Conservation (phyloP, 768 basidiomycete species). For the Serpula lacrymans region DNA sequence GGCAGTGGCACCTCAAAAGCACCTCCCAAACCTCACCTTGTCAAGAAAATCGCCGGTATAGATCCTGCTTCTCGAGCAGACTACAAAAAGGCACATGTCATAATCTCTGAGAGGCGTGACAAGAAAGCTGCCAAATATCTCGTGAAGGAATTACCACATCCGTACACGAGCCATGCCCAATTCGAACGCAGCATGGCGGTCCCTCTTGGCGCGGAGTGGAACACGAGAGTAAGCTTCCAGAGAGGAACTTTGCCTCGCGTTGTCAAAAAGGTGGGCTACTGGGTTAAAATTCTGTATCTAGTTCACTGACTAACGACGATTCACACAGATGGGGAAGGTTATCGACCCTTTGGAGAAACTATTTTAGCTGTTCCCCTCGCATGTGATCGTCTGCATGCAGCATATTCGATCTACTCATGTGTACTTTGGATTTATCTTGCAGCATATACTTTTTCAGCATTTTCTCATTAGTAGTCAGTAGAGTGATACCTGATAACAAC, state of each 20-base stretch:
- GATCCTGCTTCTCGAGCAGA: constrained; percentile 80
- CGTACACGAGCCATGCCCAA: constrained; percentile 91
- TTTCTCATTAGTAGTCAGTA: no score
- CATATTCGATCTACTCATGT: no score
- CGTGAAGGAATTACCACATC: constrained; percentile 89
- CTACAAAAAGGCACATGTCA: constrained; percentile 80
- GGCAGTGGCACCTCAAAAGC: constrained; percentile 66
- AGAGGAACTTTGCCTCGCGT: constrained; percentile 80
- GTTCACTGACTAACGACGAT: constrained; percentile 2
- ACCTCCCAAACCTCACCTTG: constrained; percentile 62
- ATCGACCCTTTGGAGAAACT: constrained; percentile 68
- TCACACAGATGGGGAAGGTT: constrained; percentile 60
- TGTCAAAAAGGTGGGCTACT: constrained; percentile 70
- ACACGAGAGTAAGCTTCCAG: constrained; percentile 83
- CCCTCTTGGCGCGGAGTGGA: constrained; percentile 92
- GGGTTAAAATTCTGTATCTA: constrained; percentile 8
- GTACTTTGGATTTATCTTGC: no score
- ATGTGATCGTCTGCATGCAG: no score
- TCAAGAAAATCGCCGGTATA: constrained; percentile 82
- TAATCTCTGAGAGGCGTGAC: constrained; percentile 94
- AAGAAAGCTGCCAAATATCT: constrained; percentile 90
- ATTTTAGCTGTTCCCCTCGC: no score
- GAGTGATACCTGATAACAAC: no score
- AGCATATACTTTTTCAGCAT: not conserved
- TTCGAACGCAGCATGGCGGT: constrained; percentile 81